Conservation (phyloP, 2,329 filamentous ascomycete species). For the Talaromyces sp. region DNA sequence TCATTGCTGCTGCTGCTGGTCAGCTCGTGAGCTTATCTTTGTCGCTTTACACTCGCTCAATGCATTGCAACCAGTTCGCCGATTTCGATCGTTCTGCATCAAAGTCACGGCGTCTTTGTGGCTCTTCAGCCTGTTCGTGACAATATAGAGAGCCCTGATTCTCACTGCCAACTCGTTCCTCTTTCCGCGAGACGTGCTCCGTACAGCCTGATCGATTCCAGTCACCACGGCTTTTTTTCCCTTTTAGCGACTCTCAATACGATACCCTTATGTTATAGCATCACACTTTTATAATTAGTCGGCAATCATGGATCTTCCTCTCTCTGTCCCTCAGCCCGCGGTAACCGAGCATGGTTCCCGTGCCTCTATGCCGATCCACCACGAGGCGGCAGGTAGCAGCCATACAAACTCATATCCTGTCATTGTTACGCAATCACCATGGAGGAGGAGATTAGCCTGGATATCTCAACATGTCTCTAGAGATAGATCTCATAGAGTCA, state of each 20-base stretch:
- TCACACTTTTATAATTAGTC: not conserved
- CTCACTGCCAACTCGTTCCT: not conserved
- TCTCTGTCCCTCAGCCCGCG: not conserved
- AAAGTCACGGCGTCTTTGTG: not conserved
- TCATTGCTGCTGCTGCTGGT: not conserved
- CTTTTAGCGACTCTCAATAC: not conserved
- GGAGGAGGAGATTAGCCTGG: constrained; percentile 2
- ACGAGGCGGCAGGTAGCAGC: not conserved
- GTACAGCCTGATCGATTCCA: not conserved
- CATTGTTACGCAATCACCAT: not conserved
- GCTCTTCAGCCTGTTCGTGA: not conserved
- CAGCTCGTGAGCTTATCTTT: not conserved
- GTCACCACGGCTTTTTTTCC: not conserved
- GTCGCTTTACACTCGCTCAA: not conserved
- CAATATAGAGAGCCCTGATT: not conserved
- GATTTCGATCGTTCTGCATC: not conserved
- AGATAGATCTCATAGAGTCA: not conserved
- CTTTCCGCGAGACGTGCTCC: not conserved
- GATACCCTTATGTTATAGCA: constrained; percentile 2
- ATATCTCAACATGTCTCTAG: not conserved
- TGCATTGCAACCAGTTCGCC: not conserved
- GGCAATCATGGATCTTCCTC: constrained; percentile 1
- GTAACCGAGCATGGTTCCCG: not conserved
- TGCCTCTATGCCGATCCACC: not conserved
- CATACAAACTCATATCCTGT: not conserved